Conservation (phyloP, 2,329 filamentous ascomycete genomes). For the Claviceps fusiformis region DNA sequence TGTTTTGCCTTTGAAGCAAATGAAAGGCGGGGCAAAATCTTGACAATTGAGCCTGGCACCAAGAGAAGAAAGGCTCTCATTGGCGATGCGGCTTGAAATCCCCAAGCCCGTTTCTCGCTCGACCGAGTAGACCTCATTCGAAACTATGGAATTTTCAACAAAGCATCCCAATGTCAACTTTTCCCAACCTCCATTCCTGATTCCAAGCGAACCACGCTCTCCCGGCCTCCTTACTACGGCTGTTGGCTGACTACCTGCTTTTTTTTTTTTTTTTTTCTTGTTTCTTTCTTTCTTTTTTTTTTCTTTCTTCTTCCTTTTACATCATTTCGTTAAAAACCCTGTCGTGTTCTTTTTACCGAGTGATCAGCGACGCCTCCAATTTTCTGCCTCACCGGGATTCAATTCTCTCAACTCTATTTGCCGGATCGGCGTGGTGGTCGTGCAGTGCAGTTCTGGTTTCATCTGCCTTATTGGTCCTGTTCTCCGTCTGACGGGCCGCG, state of each 20-base stretch:
- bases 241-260: too few species aligned
- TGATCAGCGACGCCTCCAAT: neutral
- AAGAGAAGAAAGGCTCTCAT: too few species aligned
- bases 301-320: neutral
- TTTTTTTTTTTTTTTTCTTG: neutral
- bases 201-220: neutral
- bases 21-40: too few species aligned
- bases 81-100: too few species aligned
- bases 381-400: neutral
- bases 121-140: neutral
- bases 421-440: neutral
- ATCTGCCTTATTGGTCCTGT: neutral
- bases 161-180: neutral
- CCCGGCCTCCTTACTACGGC: too few species aligned
- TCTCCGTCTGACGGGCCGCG: neutral
- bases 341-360: too few species aligned
- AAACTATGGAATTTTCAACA: neutral
- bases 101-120: neutral
- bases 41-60: too few species aligned
- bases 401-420: neutral
- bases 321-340: too few species aligned
- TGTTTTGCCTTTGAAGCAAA: too few species aligned
- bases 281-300: neutral
- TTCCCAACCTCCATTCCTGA: neutral
- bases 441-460: neutral